A percentile compares a stretch with the other conserved stretches of the same genome.
phyloP scores from a whole-genome alignment of 495 filamentous ascomycete genomes.

The Thozetella sp. region DNA sequence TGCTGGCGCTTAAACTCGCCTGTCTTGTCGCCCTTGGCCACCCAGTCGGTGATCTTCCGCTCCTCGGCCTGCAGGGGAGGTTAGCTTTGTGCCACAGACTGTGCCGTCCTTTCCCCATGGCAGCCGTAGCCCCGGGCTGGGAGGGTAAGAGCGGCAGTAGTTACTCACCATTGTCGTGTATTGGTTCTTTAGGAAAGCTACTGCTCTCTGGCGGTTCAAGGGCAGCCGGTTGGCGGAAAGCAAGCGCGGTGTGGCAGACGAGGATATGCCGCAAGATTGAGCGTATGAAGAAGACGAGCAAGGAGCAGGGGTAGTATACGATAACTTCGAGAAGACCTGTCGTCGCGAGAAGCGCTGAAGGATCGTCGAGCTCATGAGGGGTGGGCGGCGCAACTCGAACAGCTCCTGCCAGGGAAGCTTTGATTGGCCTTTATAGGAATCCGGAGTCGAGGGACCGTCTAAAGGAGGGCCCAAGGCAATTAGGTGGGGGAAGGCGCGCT shows the following conservation, averaged over 20 bases:
- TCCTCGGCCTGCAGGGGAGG: background rate
- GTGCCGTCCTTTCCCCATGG: background rate
- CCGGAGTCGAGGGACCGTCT: no score
- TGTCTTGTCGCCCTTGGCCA: slow-evolving; percentile 66
- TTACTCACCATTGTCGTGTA: background rate
- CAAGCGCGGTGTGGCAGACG: background rate
- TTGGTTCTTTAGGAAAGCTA: background rate
- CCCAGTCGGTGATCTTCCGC: slow-evolving; percentile 79
- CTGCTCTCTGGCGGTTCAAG: no score
- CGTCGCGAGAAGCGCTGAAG: background rate
- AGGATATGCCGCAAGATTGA: no score
- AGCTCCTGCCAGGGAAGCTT: background rate
- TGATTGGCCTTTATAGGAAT: background rate
- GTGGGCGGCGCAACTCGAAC: background rate
- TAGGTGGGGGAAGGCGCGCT: no score
- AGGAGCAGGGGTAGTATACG: no score
- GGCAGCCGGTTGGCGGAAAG: no score
- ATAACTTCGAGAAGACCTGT: no score
- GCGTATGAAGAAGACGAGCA: no score
- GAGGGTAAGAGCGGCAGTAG: no score
- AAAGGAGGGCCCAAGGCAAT: no score
- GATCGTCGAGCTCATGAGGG: background rate
- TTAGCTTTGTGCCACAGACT: no score
- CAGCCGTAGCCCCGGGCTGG: no score
- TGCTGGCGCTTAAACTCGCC: slow-evolving; percentile 89